Evolutionary conservation across 768 basidiomycete species (phyloP), one percentile per base, ranked within the genome.

Genomic region (Arthromyces matolae): DNA sequence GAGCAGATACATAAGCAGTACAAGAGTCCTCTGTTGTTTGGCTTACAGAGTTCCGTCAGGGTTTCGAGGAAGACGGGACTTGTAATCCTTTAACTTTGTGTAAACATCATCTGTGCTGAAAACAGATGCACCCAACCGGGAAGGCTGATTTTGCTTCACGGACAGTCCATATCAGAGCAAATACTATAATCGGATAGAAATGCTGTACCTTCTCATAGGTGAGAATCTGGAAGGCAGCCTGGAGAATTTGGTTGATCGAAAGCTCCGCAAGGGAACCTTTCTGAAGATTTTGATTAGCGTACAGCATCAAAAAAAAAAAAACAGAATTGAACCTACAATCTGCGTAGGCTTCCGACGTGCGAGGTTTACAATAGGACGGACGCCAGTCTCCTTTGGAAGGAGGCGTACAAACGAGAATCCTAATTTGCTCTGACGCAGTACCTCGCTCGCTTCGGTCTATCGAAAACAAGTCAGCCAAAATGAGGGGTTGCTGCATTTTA

Each of bases 301-400:
- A n/a, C 32, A 35, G 22, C 12, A 46, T 42, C 18, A 8, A 27
- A 20, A 16, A 38, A 32, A 22, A 35, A n/a, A n/a, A 14, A 8
- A 13, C 39, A 8, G 34, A 19, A 47, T 38, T 7, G 0, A 16
- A 28, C 53, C 22, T 40, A 70, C 73, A 53, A 61, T 67, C 57
- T 61, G 60, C 49, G 49, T 56, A 22, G 62, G 60, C 46, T 64
- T 68, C 58, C 70, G 75, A 42, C 83, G 76, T 19, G 83, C 77
- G 34, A 98, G 71, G 60, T 99, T 98, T 22, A 96, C 89, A 51
- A 98, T 95, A 0, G 94, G 94, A 24, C 96, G 77, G 3, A 98
- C 91, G 0, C 96, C 96, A 3, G 83, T 89, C 49, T 94, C 94
- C 64, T 98, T 99, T 0, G 96, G 96, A 16, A 99, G 70, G 6